Evolutionary conservation across 2,329 filamentous ascomycete genomes (phyloP), one percentile per base, ranked within the genome.

Genomic region (Pyricularia grisea): DNA sequence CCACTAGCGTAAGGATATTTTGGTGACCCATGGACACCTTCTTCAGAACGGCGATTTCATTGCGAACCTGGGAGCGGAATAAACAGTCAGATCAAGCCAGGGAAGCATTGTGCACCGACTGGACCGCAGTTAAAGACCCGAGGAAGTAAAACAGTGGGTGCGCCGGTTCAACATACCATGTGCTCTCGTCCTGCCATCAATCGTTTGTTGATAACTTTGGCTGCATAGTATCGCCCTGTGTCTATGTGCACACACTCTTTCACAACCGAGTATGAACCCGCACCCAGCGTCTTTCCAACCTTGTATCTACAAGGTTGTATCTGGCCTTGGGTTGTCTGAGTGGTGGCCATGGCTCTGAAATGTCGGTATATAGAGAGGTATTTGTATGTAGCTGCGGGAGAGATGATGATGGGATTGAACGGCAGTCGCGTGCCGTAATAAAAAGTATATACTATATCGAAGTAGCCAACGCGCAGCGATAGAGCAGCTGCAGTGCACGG

Each of bases 171-270:
- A 75, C 81, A 71, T 77, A 97, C 95, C 95, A 99, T 99, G 80
- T 98, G 95, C 81, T 99, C 95, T 74, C 95, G 87, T 42, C 95
- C 95, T 7, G 93, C 92, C 95, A 99, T 99, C 73, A 99, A 84
- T 70, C 94, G 87, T 85, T 99, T 99, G 83, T 99, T 99, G 81
- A 99, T 99, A 72, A 99, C 95, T 80, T 99, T 99, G 71, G 95
- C 94, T 31, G 95, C 95, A 89, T 98, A 99, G 81, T 97, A 98
- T 73, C 94, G 89, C 65, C 94, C 94, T 0, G 95, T 98, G 75
- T 98, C 94, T 76, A 98, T 98, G 79, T 99, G 95, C 31, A 98
- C 94, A 78, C 95, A 99, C 82, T 99, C 95, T 80, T 98, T 98
- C 72, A 99, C 95, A 67, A 98, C 95, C 55, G 94, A 97, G 81